Base-by-base conservation (phyloP, 1,284 basidiomycete genomes). In the Pholiota adiposa region DNA sequence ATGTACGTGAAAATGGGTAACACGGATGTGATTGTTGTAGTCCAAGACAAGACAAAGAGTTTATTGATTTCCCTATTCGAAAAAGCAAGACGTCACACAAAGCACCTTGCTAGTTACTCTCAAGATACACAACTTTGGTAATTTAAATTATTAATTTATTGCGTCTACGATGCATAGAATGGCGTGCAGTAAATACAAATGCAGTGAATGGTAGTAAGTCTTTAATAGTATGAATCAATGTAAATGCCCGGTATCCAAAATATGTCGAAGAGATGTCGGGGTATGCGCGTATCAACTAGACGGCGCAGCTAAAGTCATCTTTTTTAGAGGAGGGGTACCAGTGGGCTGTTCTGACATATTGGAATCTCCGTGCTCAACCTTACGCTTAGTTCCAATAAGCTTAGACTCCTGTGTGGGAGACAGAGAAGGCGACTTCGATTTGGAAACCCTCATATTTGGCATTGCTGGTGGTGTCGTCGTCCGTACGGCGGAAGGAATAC, bases 331-430 rank as follows among this genome's bases (percentile, higher is more conserved):
- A 50, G 87, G 86, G 41, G 83, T 84, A 55, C 78, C 77, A 56
- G 76, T 76, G 56, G 68, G 69, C 64, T 80, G 79, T 69, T 69
- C 67, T 63, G 71, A 67, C 62, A 71, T 59, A 63, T 72, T 69
- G 54, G 71, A 69, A 66, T 80, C 77, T 65, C 79, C 77, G 61
- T 79, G 76, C 58, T 84, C 83, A 69, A 83, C 83, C 81, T 91
- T 91, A 81, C 89, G 88, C 73, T 91, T 91, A 62, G 79, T 79
- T 61, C 87, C 84, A 60, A 73, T 74, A 61, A 79, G 69, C 67
- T 81, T 84, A 67, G 81, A 75, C 51, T 79, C 77, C 65, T 82
- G 80, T 34, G 83, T 79, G 23, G 80, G 81, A 21, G 86, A 84
- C 56, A 71, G 65, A 54, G 78, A 76, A 54, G 75, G 73, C 29